Conservation (phyloP, 108 stramenopile species). For the Parmales sp. region DNA sequence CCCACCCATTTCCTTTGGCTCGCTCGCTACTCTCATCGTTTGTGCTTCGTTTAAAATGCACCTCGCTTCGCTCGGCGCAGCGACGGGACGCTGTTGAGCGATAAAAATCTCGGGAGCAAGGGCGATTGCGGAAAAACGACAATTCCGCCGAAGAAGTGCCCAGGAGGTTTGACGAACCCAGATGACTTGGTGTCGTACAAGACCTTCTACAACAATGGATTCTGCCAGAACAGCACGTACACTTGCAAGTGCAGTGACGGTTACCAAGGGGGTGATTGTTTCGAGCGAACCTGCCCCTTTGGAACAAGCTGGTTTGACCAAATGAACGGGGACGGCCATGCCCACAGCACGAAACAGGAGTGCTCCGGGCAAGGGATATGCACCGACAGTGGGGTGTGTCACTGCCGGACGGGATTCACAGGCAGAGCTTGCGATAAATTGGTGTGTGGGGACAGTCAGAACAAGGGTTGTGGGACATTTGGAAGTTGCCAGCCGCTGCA, state of each 20-base stretch:
- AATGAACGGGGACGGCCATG: slow-evolving; percentile 17
- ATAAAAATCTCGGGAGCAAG: slow-evolving; percentile 30
- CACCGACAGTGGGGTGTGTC: slow-evolving; percentile 30
- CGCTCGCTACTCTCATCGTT: no score
- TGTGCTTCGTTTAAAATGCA: no score
- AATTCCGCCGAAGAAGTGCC: slow-evolving; percentile 27
- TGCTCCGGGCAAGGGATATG: slow-evolving; percentile 38
- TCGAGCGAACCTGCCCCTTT: slow-evolving; percentile 17
- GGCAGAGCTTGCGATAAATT: slow-evolving; percentile 39
- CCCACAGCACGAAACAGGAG: slow-evolving; percentile 26
- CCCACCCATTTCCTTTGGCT: no score
- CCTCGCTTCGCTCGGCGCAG: no score
- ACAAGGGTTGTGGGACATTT: background rate
- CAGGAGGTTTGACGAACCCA: slow-evolving; percentile 23
- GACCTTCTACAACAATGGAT: slow-evolving; percentile 28
- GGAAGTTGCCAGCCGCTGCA: background rate
- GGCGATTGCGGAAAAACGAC: slow-evolving; percentile 39
- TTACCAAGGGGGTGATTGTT: slow-evolving; percentile 9
- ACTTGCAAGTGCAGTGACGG: slow-evolving; percentile 4
- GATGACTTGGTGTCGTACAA: background rate
- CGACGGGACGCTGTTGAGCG: slow-evolving; percentile 21
- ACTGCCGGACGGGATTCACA: slow-evolving; percentile 15
- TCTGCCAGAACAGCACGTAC: slow-evolving; percentile 13
- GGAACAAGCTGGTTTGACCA: slow-evolving; percentile 39
- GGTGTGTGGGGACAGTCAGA: slow-evolving; percentile 4